phyloP scores from a whole-genome alignment of 371 early-diverging fungal genomes.

The Rhizomucor miehei region DNA sequence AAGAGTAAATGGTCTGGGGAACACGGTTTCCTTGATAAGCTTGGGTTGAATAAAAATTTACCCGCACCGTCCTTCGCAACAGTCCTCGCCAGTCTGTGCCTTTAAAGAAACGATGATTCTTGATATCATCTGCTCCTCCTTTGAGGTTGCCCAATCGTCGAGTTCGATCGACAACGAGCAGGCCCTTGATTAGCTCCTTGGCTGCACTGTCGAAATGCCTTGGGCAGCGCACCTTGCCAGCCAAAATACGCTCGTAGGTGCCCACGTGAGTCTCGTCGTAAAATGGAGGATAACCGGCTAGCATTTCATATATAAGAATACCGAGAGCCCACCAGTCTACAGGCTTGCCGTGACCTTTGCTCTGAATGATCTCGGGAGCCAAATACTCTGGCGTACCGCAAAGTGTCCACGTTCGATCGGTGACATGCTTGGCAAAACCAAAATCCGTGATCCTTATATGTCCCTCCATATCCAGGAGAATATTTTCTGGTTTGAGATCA shows the following conservation, averaged over 20 bases:
- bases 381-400: conserved; percentile 99
- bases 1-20: conserved; percentile 45
- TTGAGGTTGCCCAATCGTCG: conserved; percentile 71
- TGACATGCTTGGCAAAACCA: conserved; percentile 94
- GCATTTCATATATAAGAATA: conserved; percentile 95
- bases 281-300: conserved; percentile 95
- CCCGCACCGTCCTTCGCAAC: conserved; percentile 61
- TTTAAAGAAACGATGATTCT: conserved; percentile 85
- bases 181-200: conserved; percentile 71
- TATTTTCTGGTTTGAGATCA: conserved; percentile 95
- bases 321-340: conserved; percentile 99
- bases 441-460: conserved; percentile 99
- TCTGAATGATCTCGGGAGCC: conserved; percentile 98
- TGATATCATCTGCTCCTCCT: conserved; percentile 59
- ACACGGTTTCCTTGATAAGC: conserved; percentile 48
- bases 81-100: conserved; percentile 82
- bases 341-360: conserved; percentile 94
- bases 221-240: conserved; percentile 73
- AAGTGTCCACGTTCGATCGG: conserved; percentile 86
- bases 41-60: conserved; percentile 12
- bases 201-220: conserved; percentile 73
- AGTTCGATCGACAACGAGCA: conserved; percentile 78
- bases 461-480: conserved; percentile 87
- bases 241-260: conserved; percentile 82
- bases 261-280: conserved; percentile 92